A percentile compares a stretch with the other conserved stretches of the same genome.
phyloP scores from a whole-genome alignment of 1,284 basidiomycete species.

The Ustilago trichophora region DNA sequence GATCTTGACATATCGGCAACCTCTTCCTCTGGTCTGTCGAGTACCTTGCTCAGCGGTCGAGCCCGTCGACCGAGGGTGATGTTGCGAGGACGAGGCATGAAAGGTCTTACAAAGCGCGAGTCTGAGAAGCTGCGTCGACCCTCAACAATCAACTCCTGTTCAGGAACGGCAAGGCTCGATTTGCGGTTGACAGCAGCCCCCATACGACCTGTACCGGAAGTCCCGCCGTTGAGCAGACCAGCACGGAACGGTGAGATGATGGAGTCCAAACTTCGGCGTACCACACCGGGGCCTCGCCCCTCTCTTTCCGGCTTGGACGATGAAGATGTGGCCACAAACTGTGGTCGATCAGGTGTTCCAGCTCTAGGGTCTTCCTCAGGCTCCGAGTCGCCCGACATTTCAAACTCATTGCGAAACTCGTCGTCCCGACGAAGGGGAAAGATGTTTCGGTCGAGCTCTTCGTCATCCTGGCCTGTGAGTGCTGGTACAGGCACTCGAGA shows the following conservation, averaged over 20 bases:
- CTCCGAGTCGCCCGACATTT: conserved; percentile 27
- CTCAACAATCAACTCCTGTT: conserved; percentile 4
- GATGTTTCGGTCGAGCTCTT: conserved; percentile 14
- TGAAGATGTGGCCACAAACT: not conserved
- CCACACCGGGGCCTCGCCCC: conserved; percentile 15
- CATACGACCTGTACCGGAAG: not conserved
- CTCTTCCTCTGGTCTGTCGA: conserved; percentile 33
- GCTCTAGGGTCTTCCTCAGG: not conserved
- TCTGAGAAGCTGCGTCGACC: conserved; percentile 41
- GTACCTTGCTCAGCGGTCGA: conserved; percentile 32
- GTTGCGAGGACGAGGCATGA: conserved; percentile 21
- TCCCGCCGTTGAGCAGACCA: conserved; percentile 19
- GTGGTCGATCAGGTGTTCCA: not conserved
- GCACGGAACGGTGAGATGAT: conserved; percentile 45
- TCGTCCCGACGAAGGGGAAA: conserved; percentile 39
- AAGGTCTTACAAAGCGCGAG: conserved; percentile 29
- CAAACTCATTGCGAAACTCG: conserved; percentile 37
- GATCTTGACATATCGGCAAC: not conserved
- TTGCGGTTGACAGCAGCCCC: not conserved
- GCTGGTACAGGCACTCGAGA: conserved; percentile 3
- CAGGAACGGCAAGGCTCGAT: conserved; percentile 3
- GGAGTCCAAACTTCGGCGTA: conserved; percentile 41
- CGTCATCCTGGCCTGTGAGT: not conserved
- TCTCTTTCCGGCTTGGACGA: not conserved
- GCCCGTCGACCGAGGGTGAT: conserved; percentile 3